Percentiles rank a stretch among this genome's conserved stretches.
Conservation (phyloP, 331 rosid species). For the Pyracantha coccinea region DNA sequence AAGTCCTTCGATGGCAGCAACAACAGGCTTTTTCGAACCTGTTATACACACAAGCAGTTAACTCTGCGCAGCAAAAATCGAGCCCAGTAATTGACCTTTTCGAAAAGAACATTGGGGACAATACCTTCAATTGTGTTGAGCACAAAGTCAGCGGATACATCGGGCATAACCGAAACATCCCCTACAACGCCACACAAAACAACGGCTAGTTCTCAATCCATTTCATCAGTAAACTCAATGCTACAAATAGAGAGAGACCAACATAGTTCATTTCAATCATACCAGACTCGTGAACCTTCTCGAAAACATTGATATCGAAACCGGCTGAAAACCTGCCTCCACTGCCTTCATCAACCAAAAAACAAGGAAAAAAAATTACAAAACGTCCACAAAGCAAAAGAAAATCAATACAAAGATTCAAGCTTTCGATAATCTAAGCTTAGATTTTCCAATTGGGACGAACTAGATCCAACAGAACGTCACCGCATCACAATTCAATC, state of each 20-base stretch:
- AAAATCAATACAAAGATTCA: background rate
- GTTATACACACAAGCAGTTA: conserved; percentile 11
- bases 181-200: conserved; percentile 40
- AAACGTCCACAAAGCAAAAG: background rate
- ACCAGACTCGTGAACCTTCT: conserved; percentile 84
- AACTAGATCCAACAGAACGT: background rate
- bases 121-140: conserved; percentile 79
- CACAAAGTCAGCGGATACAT: conserved; percentile 74
- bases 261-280: background rate
- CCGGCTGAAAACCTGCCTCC: conserved; percentile 94
- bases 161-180: conserved; percentile 59
- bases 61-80: background rate
- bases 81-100: background rate
- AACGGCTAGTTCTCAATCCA: background rate
- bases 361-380: background rate
- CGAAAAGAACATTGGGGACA: too few species aligned
- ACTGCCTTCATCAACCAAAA: conserved; percentile 38
- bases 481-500: background rate
- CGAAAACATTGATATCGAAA: conserved; percentile 85
- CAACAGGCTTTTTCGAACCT: conserved; percentile 89
- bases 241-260: background rate
- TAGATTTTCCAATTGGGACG: background rate
- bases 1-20: conserved; percentile 92
- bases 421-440: background rate
- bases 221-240: background rate